Evolutionary conservation across 1,284 basidiomycete genomes (phyloP).

Genomic region (Papiliotrema terrestris): DNA sequence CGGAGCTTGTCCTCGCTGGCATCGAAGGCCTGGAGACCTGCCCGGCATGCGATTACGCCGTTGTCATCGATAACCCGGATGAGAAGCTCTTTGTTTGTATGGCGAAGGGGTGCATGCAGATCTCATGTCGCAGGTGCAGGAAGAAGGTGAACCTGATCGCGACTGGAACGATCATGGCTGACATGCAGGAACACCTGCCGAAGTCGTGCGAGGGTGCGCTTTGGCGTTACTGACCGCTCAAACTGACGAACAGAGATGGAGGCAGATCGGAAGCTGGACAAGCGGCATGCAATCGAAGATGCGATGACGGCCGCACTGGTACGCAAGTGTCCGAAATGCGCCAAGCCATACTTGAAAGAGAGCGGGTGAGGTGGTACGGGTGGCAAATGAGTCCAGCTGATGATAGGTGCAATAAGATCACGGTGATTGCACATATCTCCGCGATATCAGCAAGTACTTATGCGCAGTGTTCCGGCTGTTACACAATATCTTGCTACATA

Average conservation of each 20-base stretch:
- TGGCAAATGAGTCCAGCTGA: slow-evolving; percentile 8
- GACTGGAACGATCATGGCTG: background rate
- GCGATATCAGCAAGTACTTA: background rate
- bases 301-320: slow-evolving; percentile 83
- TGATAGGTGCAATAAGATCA: slow-evolving; percentile 57
- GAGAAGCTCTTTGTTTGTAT: slow-evolving; percentile 77
- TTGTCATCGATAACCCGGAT: slow-evolving; percentile 69
- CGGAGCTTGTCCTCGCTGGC: slow-evolving; percentile 70
- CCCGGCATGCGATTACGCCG: slow-evolving; percentile 79
- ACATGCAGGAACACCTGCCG: slow-evolving; percentile 70
- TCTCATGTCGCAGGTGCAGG: slow-evolving; percentile 74
- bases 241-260: slow-evolving; percentile 55
- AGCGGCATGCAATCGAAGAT: slow-evolving; percentile 73
- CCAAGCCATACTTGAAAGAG: slow-evolving; percentile 44
- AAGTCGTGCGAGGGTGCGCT: slow-evolving; percentile 71
- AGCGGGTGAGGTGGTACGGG: slow-evolving; percentile 51
- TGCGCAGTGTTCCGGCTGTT: slow-evolving; percentile 59
- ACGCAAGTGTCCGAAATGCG: slow-evolving; percentile 66
- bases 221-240: background rate
- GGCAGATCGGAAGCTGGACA: slow-evolving; percentile 66
- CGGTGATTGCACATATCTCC: slow-evolving; percentile 51
- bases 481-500: slow-evolving; percentile 69
- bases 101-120: slow-evolving; percentile 64
- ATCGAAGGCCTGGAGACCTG: slow-evolving; percentile 67
- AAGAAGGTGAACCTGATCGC: slow-evolving; percentile 53